Evolutionary conservation across 2,329 filamentous ascomycete genomes (phyloP).

Genomic region (Curvularia lunata): DNA sequence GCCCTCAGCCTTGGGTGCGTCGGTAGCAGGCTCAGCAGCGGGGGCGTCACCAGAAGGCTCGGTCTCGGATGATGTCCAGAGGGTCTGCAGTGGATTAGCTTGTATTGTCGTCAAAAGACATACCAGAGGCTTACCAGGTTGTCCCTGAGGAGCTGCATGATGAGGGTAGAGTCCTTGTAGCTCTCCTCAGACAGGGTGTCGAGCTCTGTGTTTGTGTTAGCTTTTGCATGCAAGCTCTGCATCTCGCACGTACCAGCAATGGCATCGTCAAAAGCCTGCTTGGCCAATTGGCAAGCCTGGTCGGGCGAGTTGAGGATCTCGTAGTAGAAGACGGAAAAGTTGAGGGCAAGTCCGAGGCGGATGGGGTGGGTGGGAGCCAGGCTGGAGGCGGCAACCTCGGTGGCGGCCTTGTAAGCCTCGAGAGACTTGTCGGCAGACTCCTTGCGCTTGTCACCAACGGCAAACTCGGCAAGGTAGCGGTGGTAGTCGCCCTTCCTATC

Average conservation of each 20-base stretch:
- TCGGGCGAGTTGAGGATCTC: constrained; percentile 99
- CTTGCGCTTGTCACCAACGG: constrained; percentile 93
- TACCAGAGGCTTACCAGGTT: constrained; percentile 71
- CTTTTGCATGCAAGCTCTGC: constrained; percentile 2
- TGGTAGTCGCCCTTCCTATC: constrained; percentile 98
- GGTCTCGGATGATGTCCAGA: constrained; percentile 98
- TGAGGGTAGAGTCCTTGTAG: constrained; percentile 98
- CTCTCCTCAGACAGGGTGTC: constrained; percentile 97
- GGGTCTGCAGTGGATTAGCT: constrained; percentile 67
- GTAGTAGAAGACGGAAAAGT: constrained; percentile 99
- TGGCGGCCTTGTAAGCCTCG: constrained; percentile 95
- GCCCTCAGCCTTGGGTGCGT: constrained; percentile 53
- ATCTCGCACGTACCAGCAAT: constrained; percentile 71
- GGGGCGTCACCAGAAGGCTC: constrained; percentile 71
- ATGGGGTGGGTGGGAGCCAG: constrained; percentile 92
- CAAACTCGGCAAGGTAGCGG: constrained; percentile 98
- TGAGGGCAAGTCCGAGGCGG: constrained; percentile 87
- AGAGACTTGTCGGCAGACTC: constrained; percentile 90
- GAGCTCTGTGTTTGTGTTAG: constrained; percentile 68
- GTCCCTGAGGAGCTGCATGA: constrained; percentile 98
- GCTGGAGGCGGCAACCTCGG: constrained; percentile 87
- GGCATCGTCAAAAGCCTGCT: constrained; percentile 94
- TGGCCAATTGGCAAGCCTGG: constrained; percentile 96
- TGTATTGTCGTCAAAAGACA: not conserved
- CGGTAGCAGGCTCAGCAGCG: constrained; percentile 62